Evolutionary conservation across 345 rosid species (phyloP), one percentile per base, ranked within the genome.

Genomic region (Syzygium jambos): DNA sequence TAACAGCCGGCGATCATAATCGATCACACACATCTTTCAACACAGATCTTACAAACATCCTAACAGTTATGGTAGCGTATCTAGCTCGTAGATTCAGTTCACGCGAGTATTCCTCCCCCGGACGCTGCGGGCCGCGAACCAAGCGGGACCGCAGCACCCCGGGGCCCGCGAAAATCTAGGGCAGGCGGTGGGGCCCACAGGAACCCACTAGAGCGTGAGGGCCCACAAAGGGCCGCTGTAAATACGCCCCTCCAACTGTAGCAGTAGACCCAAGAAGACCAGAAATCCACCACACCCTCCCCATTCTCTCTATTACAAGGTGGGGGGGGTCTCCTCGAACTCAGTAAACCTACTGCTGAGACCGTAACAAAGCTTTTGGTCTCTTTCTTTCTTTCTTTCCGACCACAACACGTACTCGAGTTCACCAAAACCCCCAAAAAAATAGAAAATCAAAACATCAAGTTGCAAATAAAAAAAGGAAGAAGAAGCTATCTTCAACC

Each of bases 1-100:
- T 73, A 38, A 38, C 0, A 0, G 12, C 1, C 3, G 0, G 27
- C 4, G 0, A 9, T 9, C 12, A 9, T 0, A 30, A 17, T 68
- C 2, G 3, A 68, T 5, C 17, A 17, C 17, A 17, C 2, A 30
- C 46, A 30, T 16, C 43, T 68, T 30, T 10, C 11, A 30, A 17
- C 0, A 0, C 7, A 65, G 12, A 30, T 68, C 23, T 73, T 73
- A 38, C 27, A 2, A 3, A 1, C 1, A 43, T 43, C 27, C 15
- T 19, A 9, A 17, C 23, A 1, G 12, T 19, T n/a, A 30, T 7
- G 9, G 7, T n/a, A 1, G 1, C 5, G 43, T 61, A n/a, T 61
- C 38, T n/a, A n/a, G 1, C 0, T 7, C 2, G 4, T 61, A 13
- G 17, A 27, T 27, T 61, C 4, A 0, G 17, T 14, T 5, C 65